phyloP scores from a whole-genome alignment of 345 rosid genomes.

The Rhizophora apiculata region DNA sequence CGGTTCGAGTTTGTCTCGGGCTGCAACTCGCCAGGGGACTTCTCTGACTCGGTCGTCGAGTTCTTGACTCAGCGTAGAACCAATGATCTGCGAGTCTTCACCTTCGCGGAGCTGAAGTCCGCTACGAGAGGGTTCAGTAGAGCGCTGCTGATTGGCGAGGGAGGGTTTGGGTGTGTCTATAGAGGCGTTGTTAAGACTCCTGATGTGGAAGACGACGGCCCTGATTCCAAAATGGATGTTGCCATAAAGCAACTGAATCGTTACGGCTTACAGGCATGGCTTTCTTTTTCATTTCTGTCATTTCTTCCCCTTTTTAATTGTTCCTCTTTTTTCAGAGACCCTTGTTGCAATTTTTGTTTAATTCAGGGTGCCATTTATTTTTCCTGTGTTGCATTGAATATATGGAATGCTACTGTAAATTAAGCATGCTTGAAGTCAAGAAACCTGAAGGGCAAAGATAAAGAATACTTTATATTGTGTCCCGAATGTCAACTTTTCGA shows the following conservation, averaged over 20 bases:
- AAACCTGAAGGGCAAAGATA: no score
- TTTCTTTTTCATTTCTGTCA: conserved; percentile 3
- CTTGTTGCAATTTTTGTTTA: no score
- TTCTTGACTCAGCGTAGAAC: conserved; percentile 60
- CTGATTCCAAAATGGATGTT: conserved; percentile 43
- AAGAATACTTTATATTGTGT: no score
- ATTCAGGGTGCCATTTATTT: no score
- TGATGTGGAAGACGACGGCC: conserved; percentile 1
- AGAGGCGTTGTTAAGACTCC: conserved; percentile 58
- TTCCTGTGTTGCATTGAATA: no score
- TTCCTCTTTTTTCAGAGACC: no score
- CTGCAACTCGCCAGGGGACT: conserved; percentile 48
- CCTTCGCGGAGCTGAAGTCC: conserved; percentile 68
- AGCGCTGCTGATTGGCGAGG: conserved; percentile 78
- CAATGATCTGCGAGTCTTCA: conserved; percentile 70
- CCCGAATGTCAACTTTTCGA: no score
- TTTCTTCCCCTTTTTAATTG: neutral
- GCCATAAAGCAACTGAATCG: conserved; percentile 93
- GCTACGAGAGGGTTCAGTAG: conserved; percentile 82
- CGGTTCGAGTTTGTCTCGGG: conserved; percentile 83
- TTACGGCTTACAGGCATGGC: conserved; percentile 92
- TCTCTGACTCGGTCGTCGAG: conserved; percentile 50
- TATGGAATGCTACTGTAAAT: no score
- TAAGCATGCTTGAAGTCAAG: no score
- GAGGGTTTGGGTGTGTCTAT: conserved; percentile 93